Evolutionary conservation across 345 rosid genomes (phyloP).

Genomic region (Hypericum androsaemum): DNA sequence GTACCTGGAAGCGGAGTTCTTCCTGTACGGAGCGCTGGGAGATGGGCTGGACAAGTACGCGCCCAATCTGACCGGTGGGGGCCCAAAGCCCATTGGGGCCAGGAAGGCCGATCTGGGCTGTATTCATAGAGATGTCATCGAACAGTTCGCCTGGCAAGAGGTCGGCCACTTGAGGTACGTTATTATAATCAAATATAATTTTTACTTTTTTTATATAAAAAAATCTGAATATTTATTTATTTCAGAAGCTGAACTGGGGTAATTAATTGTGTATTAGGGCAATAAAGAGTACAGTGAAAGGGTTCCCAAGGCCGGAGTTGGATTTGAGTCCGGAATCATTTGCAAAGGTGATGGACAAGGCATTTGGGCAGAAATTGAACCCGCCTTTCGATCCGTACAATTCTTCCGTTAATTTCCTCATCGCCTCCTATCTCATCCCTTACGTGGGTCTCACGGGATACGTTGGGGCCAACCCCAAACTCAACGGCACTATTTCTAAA

Average conservation of each 20-base stretch:
- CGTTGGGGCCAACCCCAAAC: slow-evolving; percentile 65
- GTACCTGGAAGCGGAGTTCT: slow-evolving; percentile 89
- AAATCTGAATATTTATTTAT: too few species aligned
- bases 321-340: slow-evolving; percentile 51
- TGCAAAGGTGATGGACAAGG: slow-evolving; percentile 41
- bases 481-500: slow-evolving; percentile 31
- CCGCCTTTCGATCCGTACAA: slow-evolving; percentile 75
- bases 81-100: slow-evolving; percentile 67
- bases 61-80: slow-evolving; percentile 51
- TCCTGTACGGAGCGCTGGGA: slow-evolving; percentile 64
- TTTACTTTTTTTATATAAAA: too few species aligned
- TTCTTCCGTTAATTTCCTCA: slow-evolving; percentile 41
- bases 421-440: slow-evolving; percentile 71
- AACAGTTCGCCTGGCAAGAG: slow-evolving; percentile 83
- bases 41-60: slow-evolving; percentile 64
- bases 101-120: slow-evolving; percentile 48
- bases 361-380: slow-evolving; percentile 34
- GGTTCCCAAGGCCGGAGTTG: slow-evolving; percentile 74
- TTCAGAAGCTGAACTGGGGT: too few species aligned
- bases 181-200: too few species aligned
- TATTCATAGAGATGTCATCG: slow-evolving; percentile 43
- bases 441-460: slow-evolving; percentile 79
- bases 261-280: slow-evolving; percentile 36
- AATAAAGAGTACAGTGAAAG: slow-evolving; percentile 44
- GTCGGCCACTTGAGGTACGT: slow-evolving; percentile 73